Base-by-base conservation (phyloP, 768 basidiomycete species). In the Panus rudis region DNA sequence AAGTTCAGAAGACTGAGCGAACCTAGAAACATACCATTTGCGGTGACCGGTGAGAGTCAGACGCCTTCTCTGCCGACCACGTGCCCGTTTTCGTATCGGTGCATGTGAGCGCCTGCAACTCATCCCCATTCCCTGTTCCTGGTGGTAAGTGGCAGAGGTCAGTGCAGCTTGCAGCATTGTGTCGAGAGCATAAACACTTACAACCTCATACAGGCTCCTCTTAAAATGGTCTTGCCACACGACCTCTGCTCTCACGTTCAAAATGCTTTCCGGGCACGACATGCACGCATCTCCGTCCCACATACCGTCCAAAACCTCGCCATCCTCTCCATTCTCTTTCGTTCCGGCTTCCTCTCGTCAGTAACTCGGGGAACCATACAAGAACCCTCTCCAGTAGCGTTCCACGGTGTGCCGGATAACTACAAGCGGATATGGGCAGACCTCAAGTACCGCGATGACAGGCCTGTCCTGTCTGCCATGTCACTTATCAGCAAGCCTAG, bases 361-460 rank as follows among this genome's bases (percentile, higher is more conserved):
- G 54, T 98, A 46, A 85, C 89, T 2, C 81, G 90, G 22, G 92
- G 92, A 3, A 86, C 87, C 24, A 63, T 76, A 46, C 63, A 70
- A 6, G 66, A 68, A 0, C 79, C 92, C 2, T 75, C 75, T 14
- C 92, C 92, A 0, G 49, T 56, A 4, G 69, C 69, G 11, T 97
- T 92, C 60, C 54, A 68, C 43, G 49, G 56, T 2, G 81, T 73
- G 10, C 67, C 71, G 48, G 78, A 83, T 23, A 72, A 80, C 1
- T 73, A 91, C 44, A 74, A 75, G 24, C 79, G 92, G 27, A 87
- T 98, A 63, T 96, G 94, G 92, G 89, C 89, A 2, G 79, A 83
- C 39, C 79, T 97, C 51, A 99, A 99, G 66, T 93, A 94, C 67
- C 78, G 94, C 39, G 81, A 90, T 52, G 89, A 96, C 61, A 70